Percentiles rank a stretch among this genome's conserved stretches.
These are phyloP conservation scores for Coffea eugenioides DNA, from an alignment of 257 asterid species.

Conservation along the genomic window DNA sequence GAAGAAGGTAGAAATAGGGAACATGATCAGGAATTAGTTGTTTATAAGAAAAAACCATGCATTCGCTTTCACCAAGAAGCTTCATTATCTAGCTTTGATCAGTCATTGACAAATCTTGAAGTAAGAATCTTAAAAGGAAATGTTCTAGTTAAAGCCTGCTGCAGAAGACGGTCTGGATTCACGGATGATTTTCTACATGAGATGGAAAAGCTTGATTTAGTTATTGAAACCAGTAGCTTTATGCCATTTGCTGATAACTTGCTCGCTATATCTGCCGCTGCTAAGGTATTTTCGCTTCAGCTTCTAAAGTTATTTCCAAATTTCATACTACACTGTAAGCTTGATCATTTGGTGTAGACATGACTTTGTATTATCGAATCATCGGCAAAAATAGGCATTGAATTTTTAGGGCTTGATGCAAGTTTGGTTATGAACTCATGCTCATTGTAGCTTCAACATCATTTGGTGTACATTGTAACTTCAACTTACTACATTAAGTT, in stretches of 20 bases:
- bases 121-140: not conserved
- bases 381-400: too few species aligned
- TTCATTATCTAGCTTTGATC: too few species aligned
- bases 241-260: not conserved
- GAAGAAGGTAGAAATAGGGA: not conserved
- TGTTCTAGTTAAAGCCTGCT: not conserved
- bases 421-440: too few species aligned
- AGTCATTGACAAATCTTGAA: not conserved
- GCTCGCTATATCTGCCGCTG: slow-evolving; percentile 1
- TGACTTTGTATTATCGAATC: too few species aligned
- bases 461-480: too few species aligned
- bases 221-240: not conserved
- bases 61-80: not conserved
- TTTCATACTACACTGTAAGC: too few species aligned
- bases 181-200: not conserved
- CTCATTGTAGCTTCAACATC: too few species aligned
- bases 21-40: not conserved
- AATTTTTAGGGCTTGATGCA: too few species aligned
- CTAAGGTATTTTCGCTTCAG: not conserved
- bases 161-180: not conserved
- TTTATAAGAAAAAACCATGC: not conserved
- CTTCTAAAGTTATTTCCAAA: too few species aligned
- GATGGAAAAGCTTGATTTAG: slow-evolving; percentile 7
- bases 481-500: too few species aligned
- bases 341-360: too few species aligned